Evolutionary conservation across 2,329 filamentous ascomycete genomes (phyloP).

Genomic region (Hymenoscyphus infarciens): DNA sequence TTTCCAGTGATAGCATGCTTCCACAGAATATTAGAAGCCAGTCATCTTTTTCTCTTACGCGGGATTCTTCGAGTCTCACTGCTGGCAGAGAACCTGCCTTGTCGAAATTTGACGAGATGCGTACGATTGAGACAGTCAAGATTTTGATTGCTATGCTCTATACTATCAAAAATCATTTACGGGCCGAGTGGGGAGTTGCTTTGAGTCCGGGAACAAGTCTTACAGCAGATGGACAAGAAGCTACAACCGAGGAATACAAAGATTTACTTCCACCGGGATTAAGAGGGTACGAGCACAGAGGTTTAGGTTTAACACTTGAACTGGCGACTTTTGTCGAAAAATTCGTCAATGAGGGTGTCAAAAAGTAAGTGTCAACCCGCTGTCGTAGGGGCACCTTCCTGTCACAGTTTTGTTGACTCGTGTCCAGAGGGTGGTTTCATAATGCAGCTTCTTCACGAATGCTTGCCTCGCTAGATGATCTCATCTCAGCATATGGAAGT

Average conservation of each 20-base stretch:
- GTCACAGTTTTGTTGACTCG: background rate
- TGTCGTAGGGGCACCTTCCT: background rate
- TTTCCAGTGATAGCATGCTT: conserved; percentile 25
- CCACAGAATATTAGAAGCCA: conserved; percentile 15
- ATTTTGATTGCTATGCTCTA: conserved; percentile 60
- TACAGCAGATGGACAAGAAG: conserved; percentile 33
- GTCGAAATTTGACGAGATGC: conserved; percentile 34
- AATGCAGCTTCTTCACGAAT: conserved; percentile 56
- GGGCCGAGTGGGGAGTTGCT: conserved; percentile 57
- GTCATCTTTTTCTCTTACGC: background rate
- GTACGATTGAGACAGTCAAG: conserved; percentile 55
- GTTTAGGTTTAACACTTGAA: conserved; percentile 57
- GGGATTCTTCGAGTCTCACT: conserved; percentile 11
- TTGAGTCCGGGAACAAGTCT: conserved; percentile 30
- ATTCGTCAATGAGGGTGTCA: conserved; percentile 54
- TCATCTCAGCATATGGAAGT: conserved; percentile 56
- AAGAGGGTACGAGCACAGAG: conserved; percentile 54
- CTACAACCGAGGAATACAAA: conserved; percentile 45
- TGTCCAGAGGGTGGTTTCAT: conserved; percentile 52
- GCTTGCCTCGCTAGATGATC: conserved; percentile 52
- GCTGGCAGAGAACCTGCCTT: conserved; percentile 9
- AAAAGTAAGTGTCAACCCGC: conserved; percentile 31
- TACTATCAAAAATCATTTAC: conserved; percentile 61
- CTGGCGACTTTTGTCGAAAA: conserved; percentile 56
- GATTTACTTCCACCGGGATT: conserved; percentile 48